phyloP scores from a whole-genome alignment of 345 rosid genomes.

The Citrus medica region DNA sequence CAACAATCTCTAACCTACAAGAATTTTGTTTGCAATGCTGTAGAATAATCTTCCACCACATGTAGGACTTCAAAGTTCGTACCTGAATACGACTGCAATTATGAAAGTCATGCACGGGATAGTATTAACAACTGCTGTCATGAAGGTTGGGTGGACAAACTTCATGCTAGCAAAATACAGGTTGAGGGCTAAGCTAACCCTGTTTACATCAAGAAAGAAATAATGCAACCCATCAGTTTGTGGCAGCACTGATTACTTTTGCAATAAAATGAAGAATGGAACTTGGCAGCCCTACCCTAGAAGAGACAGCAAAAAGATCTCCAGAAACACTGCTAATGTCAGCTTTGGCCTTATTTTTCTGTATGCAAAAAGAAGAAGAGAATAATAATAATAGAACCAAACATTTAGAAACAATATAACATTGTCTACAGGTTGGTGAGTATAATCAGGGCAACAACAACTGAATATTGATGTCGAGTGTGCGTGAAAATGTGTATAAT shows the following conservation, averaged over 20 bases:
- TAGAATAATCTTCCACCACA: background rate
- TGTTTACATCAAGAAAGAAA: conserved; percentile 10
- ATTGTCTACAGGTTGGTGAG: background rate
- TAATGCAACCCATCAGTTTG: background rate
- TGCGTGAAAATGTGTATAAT: background rate
- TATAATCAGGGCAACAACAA: background rate
- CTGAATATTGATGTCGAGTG: background rate
- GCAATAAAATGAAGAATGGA: background rate
- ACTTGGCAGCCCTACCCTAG: conserved; percentile 16
- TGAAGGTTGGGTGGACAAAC: conserved; percentile 27
- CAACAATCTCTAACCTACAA: conserved; percentile 7
- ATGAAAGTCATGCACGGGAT: conserved; percentile 20
- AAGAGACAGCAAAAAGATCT: conserved; percentile 28
- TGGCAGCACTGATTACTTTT: background rate
- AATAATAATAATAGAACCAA: too few relatives aligned
- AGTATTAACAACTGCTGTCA: conserved; percentile 26
- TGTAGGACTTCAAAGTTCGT: background rate
- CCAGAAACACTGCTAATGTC: conserved; percentile 21
- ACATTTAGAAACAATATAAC: too few relatives aligned
- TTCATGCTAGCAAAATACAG: conserved; percentile 32
- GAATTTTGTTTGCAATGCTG: background rate
- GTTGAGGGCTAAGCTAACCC: conserved; percentile 28
- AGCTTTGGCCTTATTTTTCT: conserved; percentile 31
- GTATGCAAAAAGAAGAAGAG: background rate
- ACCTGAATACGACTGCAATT: conserved; percentile 26